phyloP scores from a whole-genome alignment of 768 basidiomycete species.

The Lentinula aciculospora region DNA sequence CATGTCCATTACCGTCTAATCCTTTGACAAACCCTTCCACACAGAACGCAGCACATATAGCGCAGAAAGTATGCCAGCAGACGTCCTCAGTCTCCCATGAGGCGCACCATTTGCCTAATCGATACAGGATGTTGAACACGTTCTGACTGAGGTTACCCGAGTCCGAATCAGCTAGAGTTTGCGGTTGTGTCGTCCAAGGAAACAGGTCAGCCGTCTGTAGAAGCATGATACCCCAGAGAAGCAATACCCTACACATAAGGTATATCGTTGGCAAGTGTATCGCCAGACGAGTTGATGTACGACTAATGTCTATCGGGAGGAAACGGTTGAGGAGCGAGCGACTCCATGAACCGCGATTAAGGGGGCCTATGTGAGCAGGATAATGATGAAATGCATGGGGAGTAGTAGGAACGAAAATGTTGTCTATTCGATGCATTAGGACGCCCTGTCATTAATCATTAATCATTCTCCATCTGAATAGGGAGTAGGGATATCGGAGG shows the following conservation, averaged over 20 bases:
- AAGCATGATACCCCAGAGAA: constrained; percentile 54
- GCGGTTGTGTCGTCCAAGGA: constrained; percentile 15
- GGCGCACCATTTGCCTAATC: constrained; percentile 39
- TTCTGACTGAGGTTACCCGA: constrained; percentile 12
- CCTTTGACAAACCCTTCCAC: constrained; percentile 64
- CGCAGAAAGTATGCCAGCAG: constrained; percentile 70
- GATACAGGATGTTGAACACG: constrained; percentile 22
- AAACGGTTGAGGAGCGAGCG: constrained; percentile 28
- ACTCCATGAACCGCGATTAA: constrained; percentile 16
- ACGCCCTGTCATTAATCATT: constrained; percentile 59
- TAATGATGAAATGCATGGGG: constrained; percentile 19
- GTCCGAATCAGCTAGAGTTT: background rate
- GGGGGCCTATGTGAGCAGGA: constrained; percentile 12
- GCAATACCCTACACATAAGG: constrained; percentile 48
- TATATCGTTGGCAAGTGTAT: constrained; percentile 64
- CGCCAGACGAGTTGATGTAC: constrained; percentile 49
- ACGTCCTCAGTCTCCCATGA: constrained; percentile 52
- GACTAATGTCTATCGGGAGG: constrained; percentile 63
- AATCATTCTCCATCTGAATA: background rate
- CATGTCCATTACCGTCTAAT: constrained; percentile 50
- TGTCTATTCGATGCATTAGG: constrained; percentile 70
- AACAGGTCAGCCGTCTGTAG: constrained; percentile 47
- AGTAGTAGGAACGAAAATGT: constrained; percentile 67
- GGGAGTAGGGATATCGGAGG: background rate
- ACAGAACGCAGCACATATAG: constrained; percentile 60